Evolutionary conservation across 345 rosid species (phyloP).

Genomic region (Euphorbia peplus): DNA sequence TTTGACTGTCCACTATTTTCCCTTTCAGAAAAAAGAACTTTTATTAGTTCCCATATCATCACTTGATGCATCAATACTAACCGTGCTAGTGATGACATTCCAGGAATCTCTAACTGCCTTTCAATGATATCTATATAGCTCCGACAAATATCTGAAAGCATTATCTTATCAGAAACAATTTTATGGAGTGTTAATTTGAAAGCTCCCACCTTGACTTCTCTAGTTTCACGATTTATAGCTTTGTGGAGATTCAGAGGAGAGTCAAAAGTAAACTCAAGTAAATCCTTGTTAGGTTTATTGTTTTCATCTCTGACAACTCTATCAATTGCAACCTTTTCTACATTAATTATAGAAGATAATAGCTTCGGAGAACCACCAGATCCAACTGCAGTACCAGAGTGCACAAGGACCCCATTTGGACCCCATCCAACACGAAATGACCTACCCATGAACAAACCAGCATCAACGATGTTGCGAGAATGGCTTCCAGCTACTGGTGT

Average conservation of each 20-base stretch:
- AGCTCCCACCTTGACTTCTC: slow-evolving; percentile 62
- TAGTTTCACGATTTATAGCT: slow-evolving; percentile 49
- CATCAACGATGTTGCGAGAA: slow-evolving; percentile 81
- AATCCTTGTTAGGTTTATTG: slow-evolving; percentile 63
- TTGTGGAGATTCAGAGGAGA: slow-evolving; percentile 78
- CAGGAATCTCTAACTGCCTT: slow-evolving; percentile 74
- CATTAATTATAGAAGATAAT: slow-evolving; percentile 67
- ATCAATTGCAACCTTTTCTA: slow-evolving; percentile 86
- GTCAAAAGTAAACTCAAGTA: slow-evolving; percentile 63
- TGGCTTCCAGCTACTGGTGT: slow-evolving; percentile 67
- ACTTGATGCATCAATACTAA: slow-evolving; percentile 86
- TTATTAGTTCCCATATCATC: slow-evolving; percentile 93
- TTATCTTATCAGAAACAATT: slow-evolving; percentile 52
- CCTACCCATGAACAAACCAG: slow-evolving; percentile 93
- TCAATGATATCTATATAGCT: slow-evolving; percentile 74
- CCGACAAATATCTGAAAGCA: slow-evolving; percentile 75
- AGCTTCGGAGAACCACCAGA: slow-evolving; percentile 41
- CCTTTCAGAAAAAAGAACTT: slow-evolving; percentile 82
- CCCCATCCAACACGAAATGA: slow-evolving; percentile 99
- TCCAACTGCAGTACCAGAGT: slow-evolving; percentile 64
- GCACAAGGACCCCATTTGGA: slow-evolving; percentile 89
- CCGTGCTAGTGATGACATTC: slow-evolving; percentile 59
- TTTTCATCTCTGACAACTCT: slow-evolving; percentile 71
- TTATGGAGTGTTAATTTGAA: slow-evolving; percentile 68
- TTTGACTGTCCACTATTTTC: slow-evolving; percentile 52